phyloP scores from a whole-genome alignment of 179 eudicot species.

The Silene noctiflora region DNA sequence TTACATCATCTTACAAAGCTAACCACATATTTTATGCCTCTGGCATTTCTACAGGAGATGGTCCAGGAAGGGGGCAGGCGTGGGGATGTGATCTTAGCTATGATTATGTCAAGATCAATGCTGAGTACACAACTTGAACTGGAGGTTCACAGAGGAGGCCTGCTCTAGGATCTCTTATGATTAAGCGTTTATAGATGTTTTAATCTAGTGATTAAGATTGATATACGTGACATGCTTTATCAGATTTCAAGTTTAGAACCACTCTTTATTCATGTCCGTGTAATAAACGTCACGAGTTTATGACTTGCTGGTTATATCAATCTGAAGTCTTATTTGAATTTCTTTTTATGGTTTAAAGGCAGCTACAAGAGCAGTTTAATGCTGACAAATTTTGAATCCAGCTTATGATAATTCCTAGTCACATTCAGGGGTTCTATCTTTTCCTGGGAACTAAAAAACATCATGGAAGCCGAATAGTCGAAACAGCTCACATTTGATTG shows the following conservation, averaged over 20 bases:
- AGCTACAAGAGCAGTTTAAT: too few relatives aligned
- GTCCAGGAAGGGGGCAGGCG: slow-evolving; percentile 74
- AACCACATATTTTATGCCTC: background rate
- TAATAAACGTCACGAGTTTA: too few relatives aligned
- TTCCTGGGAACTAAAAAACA: too few relatives aligned
- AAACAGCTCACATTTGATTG: too few relatives aligned
- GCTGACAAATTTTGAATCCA: too few relatives aligned
- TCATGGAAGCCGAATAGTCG: too few relatives aligned
- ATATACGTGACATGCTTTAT: background rate
- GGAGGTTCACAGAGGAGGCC: background rate
- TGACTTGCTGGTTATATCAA: background rate
- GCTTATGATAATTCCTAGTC: too few relatives aligned
- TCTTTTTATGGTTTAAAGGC: too few relatives aligned
- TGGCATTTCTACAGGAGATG: slow-evolving; percentile 53
- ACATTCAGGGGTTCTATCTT: too few relatives aligned
- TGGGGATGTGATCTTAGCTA: slow-evolving; percentile 98
- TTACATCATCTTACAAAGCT: background rate
- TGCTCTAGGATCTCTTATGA: too few relatives aligned
- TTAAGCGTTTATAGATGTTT: background rate
- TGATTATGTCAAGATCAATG: slow-evolving; percentile 89
- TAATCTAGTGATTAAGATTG: background rate
- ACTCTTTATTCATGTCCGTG: too few relatives aligned
- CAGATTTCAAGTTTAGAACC: background rate
- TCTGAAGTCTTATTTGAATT: too few relatives aligned
- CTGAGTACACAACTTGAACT: slow-evolving; percentile 74